These are phyloP conservation scores for Exobasidium cylindrosporum DNA, from an alignment of 1,284 basidiomycete species.

Conservation along the genomic window DNA sequence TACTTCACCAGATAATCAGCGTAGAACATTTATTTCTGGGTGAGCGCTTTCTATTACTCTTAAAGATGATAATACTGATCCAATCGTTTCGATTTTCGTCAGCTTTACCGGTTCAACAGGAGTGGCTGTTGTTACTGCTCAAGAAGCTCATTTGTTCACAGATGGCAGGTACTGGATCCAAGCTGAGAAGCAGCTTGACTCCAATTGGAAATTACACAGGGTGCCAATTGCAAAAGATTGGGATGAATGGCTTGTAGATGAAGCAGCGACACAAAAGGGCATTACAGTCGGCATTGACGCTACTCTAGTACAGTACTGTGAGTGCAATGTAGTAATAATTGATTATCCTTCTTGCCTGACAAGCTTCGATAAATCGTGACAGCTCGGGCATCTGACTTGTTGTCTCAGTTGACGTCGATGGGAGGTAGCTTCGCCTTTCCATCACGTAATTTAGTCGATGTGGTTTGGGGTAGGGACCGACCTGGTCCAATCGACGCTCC, in stretches of 20 bases:
- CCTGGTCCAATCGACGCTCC: conserved; percentile 68
- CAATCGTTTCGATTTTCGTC: too few species aligned
- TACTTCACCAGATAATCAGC: conserved; percentile 73
- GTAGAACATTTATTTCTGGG: conserved; percentile 77
- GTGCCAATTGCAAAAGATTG: conserved; percentile 56
- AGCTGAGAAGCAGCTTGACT: conserved; percentile 71
- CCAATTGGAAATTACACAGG: conserved; percentile 72
- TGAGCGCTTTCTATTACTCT: too few species aligned
- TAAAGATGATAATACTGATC: too few species aligned
- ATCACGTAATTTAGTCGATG: conserved; percentile 75
- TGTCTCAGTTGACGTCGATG: conserved; percentile 14
- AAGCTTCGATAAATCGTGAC: conserved; percentile 7
- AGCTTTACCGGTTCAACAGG: conserved; percentile 75
- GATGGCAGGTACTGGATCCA: conserved; percentile 89
- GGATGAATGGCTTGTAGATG: conserved; percentile 58
- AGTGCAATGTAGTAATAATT: conserved; percentile 14
- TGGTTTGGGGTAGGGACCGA: conserved; percentile 69
- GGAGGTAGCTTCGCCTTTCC: conserved; percentile 61
- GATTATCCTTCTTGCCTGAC: neutral
- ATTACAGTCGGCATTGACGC: conserved; percentile 80
- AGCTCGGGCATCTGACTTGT: conserved; percentile 57
- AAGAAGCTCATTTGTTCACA: conserved; percentile 65
- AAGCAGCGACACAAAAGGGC: conserved; percentile 56
- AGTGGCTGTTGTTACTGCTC: conserved; percentile 68
- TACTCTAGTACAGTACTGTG: conserved; percentile 74